Percentiles rank a stretch among this genome's conserved stretches.
Evolutionary conservation across 805 yeast species (phyloP).

Genomic region (Scheffersomyces amazonensis): DNA sequence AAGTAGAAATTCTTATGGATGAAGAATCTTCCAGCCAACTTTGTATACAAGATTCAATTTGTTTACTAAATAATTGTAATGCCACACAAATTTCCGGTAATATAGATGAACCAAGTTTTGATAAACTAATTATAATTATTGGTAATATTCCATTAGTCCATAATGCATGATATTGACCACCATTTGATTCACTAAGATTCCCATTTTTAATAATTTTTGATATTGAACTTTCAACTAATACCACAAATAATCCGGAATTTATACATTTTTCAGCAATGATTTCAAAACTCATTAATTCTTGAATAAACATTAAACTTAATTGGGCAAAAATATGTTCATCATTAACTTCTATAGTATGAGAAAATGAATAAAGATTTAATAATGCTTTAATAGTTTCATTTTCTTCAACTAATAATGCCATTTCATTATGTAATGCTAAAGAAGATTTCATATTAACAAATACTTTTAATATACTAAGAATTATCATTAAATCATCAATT

Average conservation of each 20-base stretch:
- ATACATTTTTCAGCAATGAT: conserved; percentile 66
- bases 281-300: conserved; percentile 62
- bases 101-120: conserved; percentile 60
- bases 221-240: conserved; percentile 70
- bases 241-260: conserved; percentile 58
- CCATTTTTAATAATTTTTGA: conserved; percentile 69
- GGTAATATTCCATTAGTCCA: conserved; percentile 87
- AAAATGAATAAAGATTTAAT: conserved; percentile 62
- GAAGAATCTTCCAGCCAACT: conserved; percentile 67
- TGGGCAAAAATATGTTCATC: conserved; percentile 73
- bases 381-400: conserved; percentile 62
- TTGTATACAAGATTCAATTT: conserved; percentile 58
- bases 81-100: conserved; percentile 66
- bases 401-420: conserved; percentile 52
- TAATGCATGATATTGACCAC: conserved; percentile 63
- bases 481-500: conserved; percentile 62
- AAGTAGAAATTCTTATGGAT: conserved; percentile 33
- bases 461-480: conserved; percentile 62
- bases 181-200: conserved; percentile 46
- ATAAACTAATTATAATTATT: conserved; percentile 55
- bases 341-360: conserved; percentile 58
- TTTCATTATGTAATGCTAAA: conserved; percentile 41
- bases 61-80: conserved; percentile 59
- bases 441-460: conserved; percentile 51
- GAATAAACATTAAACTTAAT: conserved; percentile 61